Evolutionary conservation across 768 basidiomycete genomes (phyloP).

Genomic region (Mycena rosella): DNA sequence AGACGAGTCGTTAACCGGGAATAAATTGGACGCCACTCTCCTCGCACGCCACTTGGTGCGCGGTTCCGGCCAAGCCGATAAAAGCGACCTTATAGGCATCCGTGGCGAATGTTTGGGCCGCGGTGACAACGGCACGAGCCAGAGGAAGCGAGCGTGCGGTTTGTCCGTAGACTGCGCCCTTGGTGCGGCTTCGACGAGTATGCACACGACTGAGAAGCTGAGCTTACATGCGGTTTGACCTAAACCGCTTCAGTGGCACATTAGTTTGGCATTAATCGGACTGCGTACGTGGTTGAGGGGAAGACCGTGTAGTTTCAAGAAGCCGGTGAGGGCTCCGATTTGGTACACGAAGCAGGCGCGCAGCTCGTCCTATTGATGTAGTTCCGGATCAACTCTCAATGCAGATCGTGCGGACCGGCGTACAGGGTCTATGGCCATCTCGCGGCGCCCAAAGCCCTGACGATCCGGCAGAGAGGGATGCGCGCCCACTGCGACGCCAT

Average conservation of each 20-base stretch:
- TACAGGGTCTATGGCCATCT: slow-evolving; percentile 73
- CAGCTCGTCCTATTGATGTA: slow-evolving; percentile 61
- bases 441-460: slow-evolving; percentile 75
- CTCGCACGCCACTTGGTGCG: slow-evolving; percentile 68
- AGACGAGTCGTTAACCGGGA: slow-evolving; percentile 55
- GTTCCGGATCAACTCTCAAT: neutral
- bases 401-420: neutral
- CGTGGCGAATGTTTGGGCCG: slow-evolving; percentile 62
- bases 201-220: neutral
- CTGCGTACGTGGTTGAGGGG: slow-evolving; percentile 66
- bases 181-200: too few species aligned
- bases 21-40: slow-evolving; percentile 72
- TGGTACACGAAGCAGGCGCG: slow-evolving; percentile 72
- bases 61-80: slow-evolving; percentile 73
- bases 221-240: slow-evolving; percentile 65
- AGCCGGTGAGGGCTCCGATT: slow-evolving; percentile 73
- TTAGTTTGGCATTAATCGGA: neutral
- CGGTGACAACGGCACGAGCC: slow-evolving; percentile 66
- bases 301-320: slow-evolving; percentile 66
- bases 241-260: slow-evolving; percentile 32
- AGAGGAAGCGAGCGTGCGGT: slow-evolving; percentile 67
- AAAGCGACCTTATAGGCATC: slow-evolving; percentile 59
- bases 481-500: slow-evolving; percentile 72
- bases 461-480: slow-evolving; percentile 75
- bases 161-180: slow-evolving; percentile 71